These are phyloP conservation scores for Teratosphaeria gauchensis DNA, from an alignment of 2,329 filamentous ascomycete species.

Conservation along the genomic window DNA sequence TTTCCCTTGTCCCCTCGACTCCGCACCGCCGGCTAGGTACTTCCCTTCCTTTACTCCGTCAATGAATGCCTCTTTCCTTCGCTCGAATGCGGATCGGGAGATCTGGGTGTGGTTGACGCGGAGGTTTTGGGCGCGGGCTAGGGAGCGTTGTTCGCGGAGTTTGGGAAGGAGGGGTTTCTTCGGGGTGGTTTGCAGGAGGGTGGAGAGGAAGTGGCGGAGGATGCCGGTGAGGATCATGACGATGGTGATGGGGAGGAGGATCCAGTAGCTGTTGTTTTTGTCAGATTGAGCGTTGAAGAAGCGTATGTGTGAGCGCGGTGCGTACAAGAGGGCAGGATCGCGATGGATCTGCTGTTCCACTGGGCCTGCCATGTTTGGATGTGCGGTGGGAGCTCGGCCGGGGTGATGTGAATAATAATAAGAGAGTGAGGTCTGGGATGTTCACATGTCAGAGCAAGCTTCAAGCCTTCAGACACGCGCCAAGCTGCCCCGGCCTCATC, in stretches of 20 bases:
- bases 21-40: constrained; percentile 75
- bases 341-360: constrained; percentile 91
- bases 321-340: constrained; percentile 96
- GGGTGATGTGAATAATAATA: neutral
- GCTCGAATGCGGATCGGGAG: constrained; percentile 65
- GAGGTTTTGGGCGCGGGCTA: constrained; percentile 75
- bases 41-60: constrained; percentile 74
- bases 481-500: neutral
- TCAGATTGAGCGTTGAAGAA: neutral
- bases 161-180: constrained; percentile 69
- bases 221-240: constrained; percentile 97
- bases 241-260: constrained; percentile 89
- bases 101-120: constrained; percentile 75
- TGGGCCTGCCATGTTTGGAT: constrained; percentile 62
- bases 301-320: constrained; percentile 6
- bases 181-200: constrained; percentile 76
- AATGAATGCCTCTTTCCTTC: constrained; percentile 71
- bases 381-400: neutral
- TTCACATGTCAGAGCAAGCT: neutral
- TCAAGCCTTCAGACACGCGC: neutral
- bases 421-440: neutral
- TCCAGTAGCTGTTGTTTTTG: constrained; percentile 72
- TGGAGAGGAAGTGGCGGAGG: constrained; percentile 88
- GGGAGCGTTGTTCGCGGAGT: constrained; percentile 73
- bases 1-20: constrained; percentile 73